These are phyloP conservation scores for Colletotrichum cereale DNA, from an alignment of 2,329 filamentous ascomycete species.

Conservation along the genomic window DNA sequence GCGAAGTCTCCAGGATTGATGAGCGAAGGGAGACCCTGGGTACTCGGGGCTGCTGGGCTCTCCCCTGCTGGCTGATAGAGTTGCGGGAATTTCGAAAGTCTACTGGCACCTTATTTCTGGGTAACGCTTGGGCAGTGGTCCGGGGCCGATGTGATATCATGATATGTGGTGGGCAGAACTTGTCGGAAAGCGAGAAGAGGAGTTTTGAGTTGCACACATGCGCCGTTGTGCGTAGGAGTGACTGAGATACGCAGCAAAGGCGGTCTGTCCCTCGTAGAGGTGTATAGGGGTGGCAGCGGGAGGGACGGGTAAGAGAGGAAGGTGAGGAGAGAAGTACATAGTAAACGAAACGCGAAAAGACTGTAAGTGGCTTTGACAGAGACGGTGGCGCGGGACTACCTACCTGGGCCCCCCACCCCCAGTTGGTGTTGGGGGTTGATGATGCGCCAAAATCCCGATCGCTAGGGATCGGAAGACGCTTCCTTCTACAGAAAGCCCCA, in stretches of 20 bases:
- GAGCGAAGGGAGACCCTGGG: not conserved
- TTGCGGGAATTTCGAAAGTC: conserved; percentile 30
- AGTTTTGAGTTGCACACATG: not conserved
- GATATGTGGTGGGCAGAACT: not conserved
- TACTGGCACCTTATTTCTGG: not conserved
- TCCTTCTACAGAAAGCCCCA: conserved; percentile 21
- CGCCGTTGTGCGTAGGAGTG: not conserved
- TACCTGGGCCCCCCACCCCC: not conserved
- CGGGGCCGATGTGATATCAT: not conserved
- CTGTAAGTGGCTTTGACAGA: not conserved
- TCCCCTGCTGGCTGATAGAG: conserved; percentile 25
- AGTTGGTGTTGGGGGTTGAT: conserved; percentile 5
- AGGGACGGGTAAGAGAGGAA: not conserved
- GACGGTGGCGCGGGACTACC: not conserved
- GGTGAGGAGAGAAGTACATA: not conserved
- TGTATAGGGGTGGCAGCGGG: too few species aligned
- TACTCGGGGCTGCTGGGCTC: conserved; percentile 3
- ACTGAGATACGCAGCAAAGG: too few species aligned
- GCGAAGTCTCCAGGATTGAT: not conserved
- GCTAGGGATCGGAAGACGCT: conserved; percentile 7
- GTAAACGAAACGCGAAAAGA: not conserved
- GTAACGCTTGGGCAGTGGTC: not conserved
- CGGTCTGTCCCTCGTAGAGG: too few species aligned
- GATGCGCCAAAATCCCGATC: conserved; percentile 31
- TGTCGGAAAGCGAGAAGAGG: not conserved